Percentiles rank a stretch among this genome's conserved stretches.
phyloP scores from a whole-genome alignment of 371 early-diverging fungal species.

The Amoeboradix gromovi region DNA sequence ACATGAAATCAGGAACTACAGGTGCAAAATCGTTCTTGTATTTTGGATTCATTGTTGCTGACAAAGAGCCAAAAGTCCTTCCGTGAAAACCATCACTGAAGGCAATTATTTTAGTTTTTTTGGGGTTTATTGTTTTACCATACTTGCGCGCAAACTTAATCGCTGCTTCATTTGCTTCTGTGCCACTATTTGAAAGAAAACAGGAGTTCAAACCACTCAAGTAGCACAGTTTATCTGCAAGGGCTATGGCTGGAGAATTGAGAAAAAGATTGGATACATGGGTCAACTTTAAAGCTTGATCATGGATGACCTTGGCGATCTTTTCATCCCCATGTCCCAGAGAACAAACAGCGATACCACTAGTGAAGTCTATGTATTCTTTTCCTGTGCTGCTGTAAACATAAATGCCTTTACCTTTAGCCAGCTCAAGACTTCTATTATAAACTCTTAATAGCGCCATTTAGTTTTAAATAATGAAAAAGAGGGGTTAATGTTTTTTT shows the following conservation, averaged over 20 bases:
- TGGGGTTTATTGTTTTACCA: constrained; percentile 18
- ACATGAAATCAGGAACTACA: constrained; percentile 47
- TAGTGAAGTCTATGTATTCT: constrained; percentile 45
- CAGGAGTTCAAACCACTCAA: constrained; percentile 22
- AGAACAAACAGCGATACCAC: constrained; percentile 68
- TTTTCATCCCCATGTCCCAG: constrained; percentile 48
- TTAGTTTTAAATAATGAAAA: too few species aligned
- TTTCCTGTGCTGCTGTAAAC: constrained; percentile 34
- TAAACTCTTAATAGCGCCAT: neutral
- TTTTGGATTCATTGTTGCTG: constrained; percentile 58
- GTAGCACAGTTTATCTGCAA: constrained; percentile 34
- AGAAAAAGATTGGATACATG: constrained; percentile 56
- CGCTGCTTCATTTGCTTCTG: constrained; percentile 63
- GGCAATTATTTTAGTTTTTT: constrained; percentile 21
- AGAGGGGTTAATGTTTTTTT: too few species aligned
- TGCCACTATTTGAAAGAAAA: constrained; percentile 66
- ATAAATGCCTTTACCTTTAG: constrained; percentile 34
- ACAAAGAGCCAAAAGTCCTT: constrained; percentile 66
- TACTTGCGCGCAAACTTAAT: constrained; percentile 75
- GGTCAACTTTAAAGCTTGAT: constrained; percentile 41
- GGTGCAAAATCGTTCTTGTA: constrained; percentile 73
- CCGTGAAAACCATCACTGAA: constrained; percentile 77
- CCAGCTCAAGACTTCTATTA: neutral
- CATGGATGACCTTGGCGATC: constrained; percentile 29
- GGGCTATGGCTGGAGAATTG: constrained; percentile 35